A percentile compares a stretch with the other conserved stretches of the same genome.
Evolutionary conservation across 2,329 filamentous ascomycete species (phyloP).

Genomic region (Diaporthe citriasiana): DNA sequence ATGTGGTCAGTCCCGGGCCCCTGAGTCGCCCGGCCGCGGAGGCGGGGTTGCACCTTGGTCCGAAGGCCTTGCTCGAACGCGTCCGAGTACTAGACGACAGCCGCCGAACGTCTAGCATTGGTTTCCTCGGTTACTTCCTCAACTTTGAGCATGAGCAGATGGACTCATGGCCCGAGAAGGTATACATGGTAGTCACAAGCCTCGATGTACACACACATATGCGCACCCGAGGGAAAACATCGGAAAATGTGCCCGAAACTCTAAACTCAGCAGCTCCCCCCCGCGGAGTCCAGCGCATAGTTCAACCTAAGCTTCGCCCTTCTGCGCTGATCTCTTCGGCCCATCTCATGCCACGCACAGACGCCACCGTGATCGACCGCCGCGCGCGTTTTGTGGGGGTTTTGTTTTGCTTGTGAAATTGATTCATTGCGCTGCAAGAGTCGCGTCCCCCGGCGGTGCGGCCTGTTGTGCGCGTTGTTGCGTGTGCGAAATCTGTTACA

Average conservation of each 20-base stretch:
- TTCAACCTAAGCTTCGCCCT: slow-evolving; percentile 22
- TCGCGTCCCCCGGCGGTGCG: not conserved
- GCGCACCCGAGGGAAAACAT: not conserved
- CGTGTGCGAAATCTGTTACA: slow-evolving; percentile 4
- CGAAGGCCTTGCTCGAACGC: slow-evolving; percentile 19
- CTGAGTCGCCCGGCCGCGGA: slow-evolving; percentile 4
- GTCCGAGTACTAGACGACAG: slow-evolving; percentile 9
- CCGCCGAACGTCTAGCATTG: not conserved
- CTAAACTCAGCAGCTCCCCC: slow-evolving; percentile 4
- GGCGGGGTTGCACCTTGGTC: slow-evolving; percentile 20
- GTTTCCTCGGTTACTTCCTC: not conserved
- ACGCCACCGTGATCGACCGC: slow-evolving; percentile 15
- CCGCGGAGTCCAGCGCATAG: not conserved
- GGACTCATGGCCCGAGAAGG: not conserved
- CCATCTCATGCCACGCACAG: slow-evolving; percentile 22
- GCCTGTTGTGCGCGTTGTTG: not conserved
- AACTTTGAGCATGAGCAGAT: not conserved
- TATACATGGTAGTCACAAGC: not conserved
- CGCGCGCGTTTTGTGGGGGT: slow-evolving; percentile 21
- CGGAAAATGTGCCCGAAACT: slow-evolving; percentile 2
- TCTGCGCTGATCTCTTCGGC: slow-evolving; percentile 27
- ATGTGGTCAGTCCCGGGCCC: not conserved
- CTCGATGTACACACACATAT: not conserved
- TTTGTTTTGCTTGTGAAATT: slow-evolving; percentile 4
- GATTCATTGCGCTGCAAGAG: slow-evolving; percentile 2